Conservation (phyloP, 1,284 basidiomycete species). For the Acaromyces ingoldii region DNA sequence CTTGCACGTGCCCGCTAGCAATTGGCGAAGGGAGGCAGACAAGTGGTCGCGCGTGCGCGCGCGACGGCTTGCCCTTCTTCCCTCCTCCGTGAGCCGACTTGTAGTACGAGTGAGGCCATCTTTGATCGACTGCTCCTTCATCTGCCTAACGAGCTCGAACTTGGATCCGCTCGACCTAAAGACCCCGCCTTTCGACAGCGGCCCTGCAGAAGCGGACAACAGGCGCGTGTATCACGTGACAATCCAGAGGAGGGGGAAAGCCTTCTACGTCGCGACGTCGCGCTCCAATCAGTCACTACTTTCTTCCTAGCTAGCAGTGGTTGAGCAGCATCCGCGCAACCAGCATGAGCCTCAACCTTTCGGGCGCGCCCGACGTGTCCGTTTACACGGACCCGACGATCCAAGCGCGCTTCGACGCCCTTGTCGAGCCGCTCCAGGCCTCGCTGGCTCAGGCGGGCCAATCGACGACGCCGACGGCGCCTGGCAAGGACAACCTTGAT, state of each 20-base stretch:
- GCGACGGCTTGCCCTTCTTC: not conserved
- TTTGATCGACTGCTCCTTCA: not conserved
- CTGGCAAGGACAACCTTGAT: not conserved
- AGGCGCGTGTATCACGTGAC: no score
- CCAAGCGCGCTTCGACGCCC: constrained; percentile 11
- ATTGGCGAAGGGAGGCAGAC: not conserved
- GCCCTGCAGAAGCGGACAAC: no score
- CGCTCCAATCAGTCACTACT: no score
- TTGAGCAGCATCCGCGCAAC: no score
- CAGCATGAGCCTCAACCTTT: no score
- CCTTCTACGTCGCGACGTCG: no score
- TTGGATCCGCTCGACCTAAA: no score
- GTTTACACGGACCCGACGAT: constrained; percentile 13
- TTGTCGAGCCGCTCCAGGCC: constrained; percentile 15
- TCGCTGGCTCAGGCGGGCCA: constrained; percentile 8
- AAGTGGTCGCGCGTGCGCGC: not conserved
- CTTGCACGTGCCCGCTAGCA: no score
- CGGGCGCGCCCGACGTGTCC: constrained; percentile 19
- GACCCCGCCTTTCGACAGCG: no score
- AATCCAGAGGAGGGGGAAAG: no score
- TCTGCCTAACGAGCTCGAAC: no score
- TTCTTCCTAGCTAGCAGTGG: no score
- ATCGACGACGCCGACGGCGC: not conserved
- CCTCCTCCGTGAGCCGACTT: not conserved
- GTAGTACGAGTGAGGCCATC: not conserved